Evolutionary conservation across 306 rosid species (phyloP).

Genomic region (Rubus parviflorus): DNA sequence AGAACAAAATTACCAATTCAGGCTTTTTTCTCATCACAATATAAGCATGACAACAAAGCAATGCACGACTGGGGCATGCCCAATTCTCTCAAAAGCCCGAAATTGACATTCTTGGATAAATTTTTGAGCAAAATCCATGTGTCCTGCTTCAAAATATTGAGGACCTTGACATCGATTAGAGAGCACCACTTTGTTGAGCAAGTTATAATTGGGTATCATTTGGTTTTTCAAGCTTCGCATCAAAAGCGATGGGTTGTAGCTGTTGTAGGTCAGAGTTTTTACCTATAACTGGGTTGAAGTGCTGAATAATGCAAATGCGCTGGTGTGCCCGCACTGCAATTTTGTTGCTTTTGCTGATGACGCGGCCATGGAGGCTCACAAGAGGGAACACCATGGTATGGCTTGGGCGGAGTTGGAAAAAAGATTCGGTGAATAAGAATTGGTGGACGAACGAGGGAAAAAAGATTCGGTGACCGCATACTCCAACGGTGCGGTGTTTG

Average conservation of each 20-base stretch:
- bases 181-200: slow-evolving; percentile 15
- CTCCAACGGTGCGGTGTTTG: no score
- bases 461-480: no score
- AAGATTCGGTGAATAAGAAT: no score
- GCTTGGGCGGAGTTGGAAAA: no score
- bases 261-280: background rate
- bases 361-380: no score
- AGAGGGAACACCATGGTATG: no score
- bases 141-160: slow-evolving; percentile 12
- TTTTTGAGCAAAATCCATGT: background rate
- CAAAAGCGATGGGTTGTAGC: slow-evolving; percentile 11
- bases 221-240: slow-evolving; percentile 6
- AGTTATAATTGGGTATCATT: slow-evolving; percentile 22
- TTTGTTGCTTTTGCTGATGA: no score
- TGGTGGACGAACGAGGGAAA: no score
- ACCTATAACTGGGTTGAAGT: no score
- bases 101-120: background rate
- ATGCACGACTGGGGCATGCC: background rate
- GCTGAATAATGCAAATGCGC: no score
- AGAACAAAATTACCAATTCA: no score
- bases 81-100: background rate
- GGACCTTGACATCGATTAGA: slow-evolving; percentile 1
- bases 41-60: background rate
- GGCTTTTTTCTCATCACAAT: slow-evolving; percentile 2
- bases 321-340: no score